A percentile compares a stretch with the other conserved stretches of the same genome.
Conservation (phyloP, 192 early-diverging fungal species). For the Helicostylum pulchrum region DNA sequence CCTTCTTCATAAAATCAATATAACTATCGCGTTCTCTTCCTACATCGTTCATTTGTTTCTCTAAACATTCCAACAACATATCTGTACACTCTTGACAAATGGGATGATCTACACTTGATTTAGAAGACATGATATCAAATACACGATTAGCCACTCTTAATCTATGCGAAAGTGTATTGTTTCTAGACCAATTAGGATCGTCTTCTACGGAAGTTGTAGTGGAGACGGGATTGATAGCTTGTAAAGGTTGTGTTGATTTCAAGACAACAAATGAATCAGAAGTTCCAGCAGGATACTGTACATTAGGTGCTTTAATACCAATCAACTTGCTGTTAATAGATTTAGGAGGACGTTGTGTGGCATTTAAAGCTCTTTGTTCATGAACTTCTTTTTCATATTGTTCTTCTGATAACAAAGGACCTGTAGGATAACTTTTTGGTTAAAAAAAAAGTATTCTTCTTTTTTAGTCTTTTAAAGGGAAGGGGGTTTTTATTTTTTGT, state of each 20-base stretch:
- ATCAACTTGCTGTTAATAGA: conserved; percentile 8
- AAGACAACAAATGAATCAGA: conserved; percentile 64
- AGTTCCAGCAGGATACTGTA: conserved; percentile 15
- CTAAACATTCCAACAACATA: conserved; percentile 64
- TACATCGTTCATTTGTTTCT: conserved; percentile 66
- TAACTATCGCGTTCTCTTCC: conserved; percentile 75
- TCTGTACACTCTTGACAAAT: conserved; percentile 93
- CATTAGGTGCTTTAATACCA: conserved; percentile 18
- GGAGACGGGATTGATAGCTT: background rate
- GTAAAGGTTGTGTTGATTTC: background rate
- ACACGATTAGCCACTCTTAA: conserved; percentile 64
- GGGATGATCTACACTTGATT: conserved; percentile 73
- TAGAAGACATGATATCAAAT: conserved; percentile 76
- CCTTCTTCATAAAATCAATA: conserved; percentile 62
- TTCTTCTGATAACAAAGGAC: conserved; percentile 29
- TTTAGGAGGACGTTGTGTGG: background rate
- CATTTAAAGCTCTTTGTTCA: background rate
- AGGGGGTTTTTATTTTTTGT: no score
- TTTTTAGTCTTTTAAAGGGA: no score
- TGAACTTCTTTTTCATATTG: conserved; percentile 15
- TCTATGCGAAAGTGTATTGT: conserved; percentile 45
- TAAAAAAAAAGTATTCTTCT: no score
- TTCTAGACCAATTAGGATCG: conserved; percentile 12
- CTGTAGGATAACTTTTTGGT: background rate
- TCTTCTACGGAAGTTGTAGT: conserved; percentile 1